Conservation (phyloP, 176 grass and related monocot genomes). For the Themeda triandra region DNA sequence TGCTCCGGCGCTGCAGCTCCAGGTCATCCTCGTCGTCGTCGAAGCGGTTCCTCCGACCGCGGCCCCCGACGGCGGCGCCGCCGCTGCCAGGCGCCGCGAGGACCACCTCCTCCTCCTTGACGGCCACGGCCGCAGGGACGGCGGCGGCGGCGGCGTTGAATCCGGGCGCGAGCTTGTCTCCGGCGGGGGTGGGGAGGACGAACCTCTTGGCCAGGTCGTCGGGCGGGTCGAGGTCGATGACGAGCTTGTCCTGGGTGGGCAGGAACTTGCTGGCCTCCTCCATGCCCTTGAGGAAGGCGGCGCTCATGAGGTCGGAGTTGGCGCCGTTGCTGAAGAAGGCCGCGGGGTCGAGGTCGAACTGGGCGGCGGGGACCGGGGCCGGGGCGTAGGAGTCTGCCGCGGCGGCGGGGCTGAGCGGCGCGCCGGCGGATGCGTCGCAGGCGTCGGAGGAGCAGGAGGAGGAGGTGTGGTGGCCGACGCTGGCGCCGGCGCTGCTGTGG, state of each 20-base stretch:
- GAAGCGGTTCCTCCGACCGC: conserved; percentile 58
- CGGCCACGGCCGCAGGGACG: not conserved
- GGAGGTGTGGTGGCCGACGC: not conserved
- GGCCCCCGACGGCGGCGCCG: not conserved
- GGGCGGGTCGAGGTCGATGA: conserved; percentile 42
- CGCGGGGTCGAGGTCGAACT: conserved; percentile 26
- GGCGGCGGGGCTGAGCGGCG: not conserved
- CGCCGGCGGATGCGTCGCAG: not conserved
- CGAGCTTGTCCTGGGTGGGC: conserved; percentile 33
- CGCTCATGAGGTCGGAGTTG: conserved; percentile 53
- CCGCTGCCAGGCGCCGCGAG: not conserved
- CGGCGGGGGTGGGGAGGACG: conserved; percentile 26
- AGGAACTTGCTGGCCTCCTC: conserved; percentile 91
- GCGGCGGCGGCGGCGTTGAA: not conserved
- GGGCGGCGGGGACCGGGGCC: not conserved
- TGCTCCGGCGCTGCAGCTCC: conserved; percentile 50
- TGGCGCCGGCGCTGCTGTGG: not conserved
- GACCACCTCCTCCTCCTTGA: conserved; percentile 42
- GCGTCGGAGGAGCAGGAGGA: not conserved
- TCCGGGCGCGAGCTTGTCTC: no score
- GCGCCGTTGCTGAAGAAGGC: conserved; percentile 35
- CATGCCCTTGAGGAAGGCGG: conserved; percentile 59
- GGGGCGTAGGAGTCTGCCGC: conserved; percentile 26
- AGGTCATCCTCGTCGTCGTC: conserved; percentile 36
- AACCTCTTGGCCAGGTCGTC: not conserved